A percentile compares a stretch with the other conserved stretches of the same genome.
These are phyloP conservation scores for Colletotrichum theobromicola DNA, from an alignment of 2,329 filamentous ascomycete species.

Conservation along the genomic window DNA sequence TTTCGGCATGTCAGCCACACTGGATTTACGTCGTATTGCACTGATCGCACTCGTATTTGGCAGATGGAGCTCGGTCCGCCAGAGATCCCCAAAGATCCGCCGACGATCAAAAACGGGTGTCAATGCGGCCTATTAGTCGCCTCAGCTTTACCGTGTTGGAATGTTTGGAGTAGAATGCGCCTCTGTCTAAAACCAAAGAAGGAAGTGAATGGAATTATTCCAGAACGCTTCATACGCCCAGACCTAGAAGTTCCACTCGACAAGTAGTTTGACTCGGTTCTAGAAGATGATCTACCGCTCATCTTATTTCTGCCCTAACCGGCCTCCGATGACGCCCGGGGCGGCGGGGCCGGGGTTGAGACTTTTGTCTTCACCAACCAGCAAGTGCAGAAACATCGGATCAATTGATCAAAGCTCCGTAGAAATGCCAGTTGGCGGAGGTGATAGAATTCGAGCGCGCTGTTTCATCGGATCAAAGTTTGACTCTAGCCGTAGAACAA, in stretches of 20 bases:
- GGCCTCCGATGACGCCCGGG: neutral
- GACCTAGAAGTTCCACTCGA: neutral
- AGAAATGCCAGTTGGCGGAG: neutral
- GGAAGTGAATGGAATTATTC: neutral
- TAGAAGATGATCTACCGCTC: neutral
- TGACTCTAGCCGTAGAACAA: neutral
- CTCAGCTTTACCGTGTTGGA: neutral
- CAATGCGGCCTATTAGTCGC: neutral
- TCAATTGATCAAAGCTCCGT: neutral
- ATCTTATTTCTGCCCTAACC: neutral
- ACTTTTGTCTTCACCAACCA: neutral
- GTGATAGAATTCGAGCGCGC: neutral
- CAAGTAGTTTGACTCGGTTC: neutral
- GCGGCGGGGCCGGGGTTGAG: neutral
- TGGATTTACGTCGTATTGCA: neutral
- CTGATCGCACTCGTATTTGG: neutral
- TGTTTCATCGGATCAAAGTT: slow-evolving; percentile 14
- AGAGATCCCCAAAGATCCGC: neutral
- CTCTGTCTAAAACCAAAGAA: neutral
- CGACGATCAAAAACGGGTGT: neutral
- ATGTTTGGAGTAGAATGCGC: neutral
- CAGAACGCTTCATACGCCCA: neutral
- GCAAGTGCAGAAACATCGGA: neutral
- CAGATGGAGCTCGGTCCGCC: neutral
- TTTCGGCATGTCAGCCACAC: neutral